Evolutionary conservation across 805 yeast genomes (phyloP).

Genomic region (Candida nemodendra): DNA sequence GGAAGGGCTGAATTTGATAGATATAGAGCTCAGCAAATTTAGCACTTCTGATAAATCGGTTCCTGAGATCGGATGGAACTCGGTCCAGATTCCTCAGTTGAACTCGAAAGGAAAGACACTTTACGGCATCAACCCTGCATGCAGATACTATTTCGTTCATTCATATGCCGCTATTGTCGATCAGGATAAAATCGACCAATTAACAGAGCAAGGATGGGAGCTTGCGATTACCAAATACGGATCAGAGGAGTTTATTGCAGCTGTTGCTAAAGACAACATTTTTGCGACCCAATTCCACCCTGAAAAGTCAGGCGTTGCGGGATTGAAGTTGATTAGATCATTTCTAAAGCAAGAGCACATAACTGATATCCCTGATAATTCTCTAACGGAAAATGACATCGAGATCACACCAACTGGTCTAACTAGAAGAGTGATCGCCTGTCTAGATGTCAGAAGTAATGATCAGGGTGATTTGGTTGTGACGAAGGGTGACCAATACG

Average conservation of each 20-base stretch:
- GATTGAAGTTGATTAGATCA: constrained; percentile 69
- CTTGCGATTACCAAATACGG: constrained; percentile 75
- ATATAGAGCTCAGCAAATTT: constrained; percentile 58
- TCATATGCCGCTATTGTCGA: constrained; percentile 79
- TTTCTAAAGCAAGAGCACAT: constrained; percentile 55
- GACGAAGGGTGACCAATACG: constrained; percentile 98
- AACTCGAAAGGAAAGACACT: constrained; percentile 32
- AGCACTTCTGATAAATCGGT: constrained; percentile 69
- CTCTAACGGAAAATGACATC: constrained; percentile 7
- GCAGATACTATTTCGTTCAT: constrained; percentile 91
- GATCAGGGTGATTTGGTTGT: constrained; percentile 95
- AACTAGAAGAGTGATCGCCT: constrained; percentile 90
- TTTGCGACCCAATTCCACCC: constrained; percentile 99
- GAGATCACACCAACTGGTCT: constrained; percentile 51
- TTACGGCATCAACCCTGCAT: constrained; percentile 62
- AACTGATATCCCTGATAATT: constrained; percentile 18
- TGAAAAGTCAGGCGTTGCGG: constrained; percentile 95
- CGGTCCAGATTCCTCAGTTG: constrained; percentile 20
- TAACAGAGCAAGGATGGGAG: constrained; percentile 54
- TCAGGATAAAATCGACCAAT: constrained; percentile 32
- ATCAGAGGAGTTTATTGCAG: constrained; percentile 76
- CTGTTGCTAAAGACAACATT: constrained; percentile 70
- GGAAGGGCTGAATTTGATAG: constrained; percentile 60
- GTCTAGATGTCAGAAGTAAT: constrained; percentile 94
- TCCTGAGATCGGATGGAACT: constrained; percentile 97